Evolutionary conservation across 257 asterid species (phyloP), one percentile per base, ranked within the genome.

Genomic region (Hygrophila difformis): DNA sequence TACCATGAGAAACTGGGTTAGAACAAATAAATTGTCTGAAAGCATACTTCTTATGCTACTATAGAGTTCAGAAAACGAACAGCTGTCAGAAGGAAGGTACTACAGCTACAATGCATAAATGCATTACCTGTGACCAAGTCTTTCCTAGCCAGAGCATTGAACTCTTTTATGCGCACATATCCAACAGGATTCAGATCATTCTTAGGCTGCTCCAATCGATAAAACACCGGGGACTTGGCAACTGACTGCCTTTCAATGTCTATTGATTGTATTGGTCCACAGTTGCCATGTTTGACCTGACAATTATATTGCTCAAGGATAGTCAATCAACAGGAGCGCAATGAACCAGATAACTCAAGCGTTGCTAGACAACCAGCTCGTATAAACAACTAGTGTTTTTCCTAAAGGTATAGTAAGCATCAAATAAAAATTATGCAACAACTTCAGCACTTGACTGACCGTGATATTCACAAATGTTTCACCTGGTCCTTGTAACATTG

Each of bases 131-230:
- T 81, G 58, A 79, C 86, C 64, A 89, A 66, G 67, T 89, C 94
- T 63, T 82, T 89, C 78, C 79, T 79, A 31, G 98, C 98, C 84
- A 89, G 63, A 19, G 98, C 96, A 74, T 89, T 89, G 77, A 89
- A 89, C 69, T 89, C 98, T 75, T 81, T 89, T n/a, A 89, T 71
- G 57, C 82, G 96, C 46, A 89, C 91, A 68, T 89, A 89, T 63
- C 98, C 98, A 56, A 85, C 86, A 59, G 78, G 66, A 62, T 45
- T 54, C 23, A 77, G 49, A 40, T 76, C 69, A 66, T 69, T 71
- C 55, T 71, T 85, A 17, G 62, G 78, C 64, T 77, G 93, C 66
- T 85, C 94, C 76, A 82, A 52, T 24, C 87, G 70, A 65, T 89
- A 89, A 75, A 77, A 89, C 44, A 89, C 96, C 17, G 98, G 98